Evolutionary conservation across 192 early-diverging fungal genomes (phyloP).

Genomic region (Linnemannia elongata): DNA sequence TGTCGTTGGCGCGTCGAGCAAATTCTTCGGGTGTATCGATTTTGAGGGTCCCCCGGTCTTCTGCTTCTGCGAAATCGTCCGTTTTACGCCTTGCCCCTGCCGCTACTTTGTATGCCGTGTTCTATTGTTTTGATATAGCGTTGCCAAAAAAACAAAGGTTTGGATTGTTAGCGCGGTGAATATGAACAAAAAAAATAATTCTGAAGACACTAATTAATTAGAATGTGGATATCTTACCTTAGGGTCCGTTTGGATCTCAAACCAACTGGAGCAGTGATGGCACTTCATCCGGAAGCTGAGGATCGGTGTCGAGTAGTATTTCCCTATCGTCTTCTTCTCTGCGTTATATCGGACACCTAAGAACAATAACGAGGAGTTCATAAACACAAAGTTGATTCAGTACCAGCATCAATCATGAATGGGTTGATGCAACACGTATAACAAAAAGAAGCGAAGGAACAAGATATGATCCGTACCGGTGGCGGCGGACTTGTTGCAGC

Average conservation of each 20-base stretch:
- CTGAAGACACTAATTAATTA: not conserved
- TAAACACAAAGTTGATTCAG: not conserved
- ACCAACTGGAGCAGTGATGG: constrained; percentile 86
- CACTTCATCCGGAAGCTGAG: constrained; percentile 95
- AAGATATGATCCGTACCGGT: constrained; percentile 67
- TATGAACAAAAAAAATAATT: not conserved
- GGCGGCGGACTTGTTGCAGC: constrained; percentile 88
- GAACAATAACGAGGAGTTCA: not conserved
- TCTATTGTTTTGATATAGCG: constrained; percentile 49
- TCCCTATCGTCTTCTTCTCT: constrained; percentile 93
- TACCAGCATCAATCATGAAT: not conserved
- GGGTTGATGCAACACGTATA: not conserved
- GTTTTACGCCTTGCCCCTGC: constrained; percentile 82
- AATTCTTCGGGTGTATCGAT: constrained; percentile 60
- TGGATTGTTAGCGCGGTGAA: not conserved
- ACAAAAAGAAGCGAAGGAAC: not conserved
- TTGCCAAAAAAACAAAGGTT: not conserved
- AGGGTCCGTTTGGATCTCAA: constrained; percentile 96
- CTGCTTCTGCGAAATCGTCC: constrained; percentile 75
- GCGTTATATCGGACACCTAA: constrained; percentile 94
- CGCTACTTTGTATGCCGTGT: constrained; percentile 74
- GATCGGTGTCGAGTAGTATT: constrained; percentile 89
- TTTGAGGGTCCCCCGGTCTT: constrained; percentile 73
- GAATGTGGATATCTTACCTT: constrained; percentile 66
- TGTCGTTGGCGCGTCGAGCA: constrained; percentile 24